Base-by-base conservation (phyloP, 129 eudicot genomes). In the Deinandra increscens region DNA sequence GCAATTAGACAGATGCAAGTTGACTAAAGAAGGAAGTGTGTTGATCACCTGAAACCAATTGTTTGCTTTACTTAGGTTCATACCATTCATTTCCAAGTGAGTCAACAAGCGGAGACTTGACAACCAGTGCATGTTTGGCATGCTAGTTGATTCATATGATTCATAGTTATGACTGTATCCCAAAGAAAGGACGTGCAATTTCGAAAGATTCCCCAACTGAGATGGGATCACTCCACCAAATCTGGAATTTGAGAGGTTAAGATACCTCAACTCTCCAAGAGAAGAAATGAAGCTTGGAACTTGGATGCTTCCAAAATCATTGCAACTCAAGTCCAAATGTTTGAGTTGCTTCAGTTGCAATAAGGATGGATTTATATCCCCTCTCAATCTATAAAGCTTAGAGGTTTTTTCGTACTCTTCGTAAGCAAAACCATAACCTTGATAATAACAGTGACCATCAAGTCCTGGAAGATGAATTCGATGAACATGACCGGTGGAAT, bases 231-330 rank as follows among this genome's bases (percentile, higher is more conserved):
- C 36, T 20, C 84, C 78, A 22, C 19, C 36, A 66, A 81, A 75
- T 0, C 59, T 37, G 5, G 80, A 68, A 14, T 12, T 0, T 4
- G 81, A 75, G 33, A 80, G 80, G 43, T 69, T 71, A 13, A 81
- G 72, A 69, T 81, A 75, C 19, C 59, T 42, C 48, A 81, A 48
- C 6, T 37, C 75, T 10, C 7, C 18, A 20, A 73, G 18, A 20
- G 83, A 79, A 54, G 75, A 75, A 5, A 79, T 4, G 50, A 79
- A 79, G 9, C 41, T 49, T 4, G 83, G 83, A 60, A 79, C 51
- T n/a, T 18, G 31, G 29, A 45, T 55, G 8, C 59, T 53, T 3
- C 26, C 43, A 43, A 79, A 74, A 17, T 68, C 4, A 46, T 79
- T 79, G n/a, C 39, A 1, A 19, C 83, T 74, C 45, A 74, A 63